These are phyloP conservation scores for Talaromyces stipitatus DNA, from an alignment of 495 filamentous ascomycete genomes.

Conservation along the genomic window DNA sequence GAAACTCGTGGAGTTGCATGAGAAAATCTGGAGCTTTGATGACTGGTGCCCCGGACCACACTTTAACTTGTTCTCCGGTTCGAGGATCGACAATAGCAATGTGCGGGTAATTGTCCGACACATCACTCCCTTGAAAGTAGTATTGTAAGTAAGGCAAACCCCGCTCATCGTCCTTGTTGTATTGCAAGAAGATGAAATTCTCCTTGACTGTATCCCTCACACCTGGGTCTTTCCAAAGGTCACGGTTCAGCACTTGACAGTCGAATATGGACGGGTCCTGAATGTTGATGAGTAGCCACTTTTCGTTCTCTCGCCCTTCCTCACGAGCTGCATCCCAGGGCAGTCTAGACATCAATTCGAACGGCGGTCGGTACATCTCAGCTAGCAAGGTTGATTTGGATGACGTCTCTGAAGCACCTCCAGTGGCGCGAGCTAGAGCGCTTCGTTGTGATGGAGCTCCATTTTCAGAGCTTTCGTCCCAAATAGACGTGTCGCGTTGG, in stretches of 20 bases:
- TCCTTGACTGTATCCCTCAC: constrained; percentile 76
- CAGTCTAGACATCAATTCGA: constrained; percentile 69
- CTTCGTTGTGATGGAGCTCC: constrained; percentile 33
- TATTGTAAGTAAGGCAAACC: constrained; percentile 77
- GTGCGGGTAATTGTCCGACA: constrained; percentile 80
- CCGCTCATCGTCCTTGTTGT: constrained; percentile 67
- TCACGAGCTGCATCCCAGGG: constrained; percentile 76
- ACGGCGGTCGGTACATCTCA: constrained; percentile 86
- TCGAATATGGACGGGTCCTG: constrained; percentile 88
- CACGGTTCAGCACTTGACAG: constrained; percentile 86
- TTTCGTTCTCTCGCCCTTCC: constrained; percentile 73
- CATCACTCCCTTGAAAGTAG: constrained; percentile 70
- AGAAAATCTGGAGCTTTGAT: constrained; percentile 74
- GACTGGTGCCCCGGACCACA: constrained; percentile 81
- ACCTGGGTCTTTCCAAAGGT: constrained; percentile 83
- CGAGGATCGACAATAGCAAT: constrained; percentile 93
- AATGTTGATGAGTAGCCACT: constrained; percentile 93
- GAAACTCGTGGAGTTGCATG: constrained; percentile 86
- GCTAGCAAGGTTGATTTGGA: constrained; percentile 67
- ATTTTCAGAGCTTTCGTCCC: constrained; percentile 51
- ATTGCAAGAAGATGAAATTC: constrained; percentile 94
- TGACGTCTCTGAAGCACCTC: constrained; percentile 65
- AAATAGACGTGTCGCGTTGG: constrained; percentile 67
- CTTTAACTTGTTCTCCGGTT: constrained; percentile 94
- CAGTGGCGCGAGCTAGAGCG: constrained; percentile 54